phyloP scores from a whole-genome alignment of 306 rosid species.

The Corylus avellana region DNA sequence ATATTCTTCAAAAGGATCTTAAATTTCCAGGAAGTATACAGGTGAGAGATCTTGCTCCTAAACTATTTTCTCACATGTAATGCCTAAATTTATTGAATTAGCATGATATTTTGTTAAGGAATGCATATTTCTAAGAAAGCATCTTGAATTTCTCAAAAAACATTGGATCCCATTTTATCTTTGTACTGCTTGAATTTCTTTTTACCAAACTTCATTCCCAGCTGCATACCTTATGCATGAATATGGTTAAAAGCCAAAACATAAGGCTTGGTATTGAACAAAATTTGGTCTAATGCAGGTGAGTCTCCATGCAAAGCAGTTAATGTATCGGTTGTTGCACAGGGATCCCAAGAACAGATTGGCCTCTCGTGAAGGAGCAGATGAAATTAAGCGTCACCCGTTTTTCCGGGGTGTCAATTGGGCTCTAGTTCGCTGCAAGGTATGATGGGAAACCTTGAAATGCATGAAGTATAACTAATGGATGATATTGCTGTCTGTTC shows the following conservation, averaged over 20 bases:
- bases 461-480: background rate
- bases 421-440: slow-evolving; percentile 93
- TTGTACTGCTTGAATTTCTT: background rate
- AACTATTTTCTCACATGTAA: background rate
- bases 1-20: slow-evolving; percentile 94
- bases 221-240: background rate
- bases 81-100: background rate
- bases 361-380: slow-evolving; percentile 84
- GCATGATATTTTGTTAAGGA: background rate
- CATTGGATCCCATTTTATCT: background rate
- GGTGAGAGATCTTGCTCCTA: slow-evolving; percentile 44
- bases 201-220: background rate
- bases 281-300: slow-evolving; percentile 52
- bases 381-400: slow-evolving; percentile 77
- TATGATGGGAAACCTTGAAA: slow-evolving; percentile 31
- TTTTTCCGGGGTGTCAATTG: slow-evolving; percentile 82
- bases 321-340: slow-evolving; percentile 73
- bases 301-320: slow-evolving; percentile 71
- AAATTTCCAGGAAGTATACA: slow-evolving; percentile 79
- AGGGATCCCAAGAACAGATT: slow-evolving; percentile 83
- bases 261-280: slow-evolving; percentile 12
- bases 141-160: background rate
- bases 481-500: background rate
- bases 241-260: background rate
- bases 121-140: background rate